These are phyloP conservation scores for Aspergillus versicolor DNA, from an alignment of 2,329 filamentous ascomycete genomes.

Conservation along the genomic window DNA sequence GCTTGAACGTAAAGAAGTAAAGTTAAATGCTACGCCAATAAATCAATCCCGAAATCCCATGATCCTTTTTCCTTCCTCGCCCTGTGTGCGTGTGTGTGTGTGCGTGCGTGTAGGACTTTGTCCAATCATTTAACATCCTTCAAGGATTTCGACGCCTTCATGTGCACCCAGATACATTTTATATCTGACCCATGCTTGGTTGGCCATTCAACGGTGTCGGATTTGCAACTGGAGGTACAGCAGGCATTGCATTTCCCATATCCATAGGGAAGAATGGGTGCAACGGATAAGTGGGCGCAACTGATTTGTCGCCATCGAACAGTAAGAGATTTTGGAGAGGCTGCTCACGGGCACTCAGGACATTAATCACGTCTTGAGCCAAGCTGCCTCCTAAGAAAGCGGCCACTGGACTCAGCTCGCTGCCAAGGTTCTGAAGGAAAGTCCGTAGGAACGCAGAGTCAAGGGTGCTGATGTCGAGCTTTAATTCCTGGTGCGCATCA, in stretches of 20 bases:
- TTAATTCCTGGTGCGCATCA: constrained; percentile 73
- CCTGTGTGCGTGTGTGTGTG: background rate
- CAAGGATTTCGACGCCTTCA: background rate
- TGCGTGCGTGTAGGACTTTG: too few species aligned
- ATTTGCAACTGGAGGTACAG: constrained; percentile 28
- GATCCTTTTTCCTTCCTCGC: background rate
- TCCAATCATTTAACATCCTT: background rate
- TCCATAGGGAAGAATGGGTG: constrained; percentile 61
- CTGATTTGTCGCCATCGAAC: constrained; percentile 81
- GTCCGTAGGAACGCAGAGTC: constrained; percentile 71
- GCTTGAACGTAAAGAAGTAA: background rate
- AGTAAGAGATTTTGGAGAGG: constrained; percentile 93
- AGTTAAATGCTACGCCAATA: background rate
- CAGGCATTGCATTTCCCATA: constrained; percentile 25
- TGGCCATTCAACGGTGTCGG: constrained; percentile 24
- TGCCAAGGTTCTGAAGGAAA: constrained; percentile 83
- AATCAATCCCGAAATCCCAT: background rate
- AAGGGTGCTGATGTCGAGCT: constrained; percentile 66
- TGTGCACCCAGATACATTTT: background rate
- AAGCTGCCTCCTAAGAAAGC: constrained; percentile 88
- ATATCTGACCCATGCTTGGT: background rate
- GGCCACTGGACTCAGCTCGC: constrained; percentile 81
- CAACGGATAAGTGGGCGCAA: constrained; percentile 76
- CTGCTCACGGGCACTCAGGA: constrained; percentile 85
- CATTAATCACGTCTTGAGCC: constrained; percentile 96